Base-by-base conservation (phyloP, 2,329 filamentous ascomycete species). In the Talaromyces sp. region DNA sequence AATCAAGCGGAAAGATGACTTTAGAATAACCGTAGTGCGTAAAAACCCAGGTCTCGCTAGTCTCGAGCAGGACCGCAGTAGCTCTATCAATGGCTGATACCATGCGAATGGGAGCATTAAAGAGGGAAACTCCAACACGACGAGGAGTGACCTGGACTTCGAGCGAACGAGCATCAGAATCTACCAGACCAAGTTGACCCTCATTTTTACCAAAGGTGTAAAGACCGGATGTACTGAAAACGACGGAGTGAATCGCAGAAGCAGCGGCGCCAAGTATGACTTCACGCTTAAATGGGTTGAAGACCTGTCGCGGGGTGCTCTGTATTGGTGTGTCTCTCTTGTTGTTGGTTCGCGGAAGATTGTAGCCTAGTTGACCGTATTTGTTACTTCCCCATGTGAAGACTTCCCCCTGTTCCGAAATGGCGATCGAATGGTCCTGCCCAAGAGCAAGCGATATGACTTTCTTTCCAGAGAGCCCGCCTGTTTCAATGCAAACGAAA, bases 191-290 rank as follows among this genome's bases (percentile, higher is more conserved):
- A 56, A 99, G 85, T 75, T 99, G 95, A 1, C 95, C 95, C 70
- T 93, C 88, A 71, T 98, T 99, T 72, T 95, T 96, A 25, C 95
- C 95, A 84, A 96, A 99, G 2, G 92, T 96, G 74, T 91, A 99
- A 1, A 99, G 80, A 1, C 92, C 91, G 0, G 87, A 87, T 1
- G 86, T 84, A 0, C 92, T 97, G 72, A 95, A 90, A 0, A 92
- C 92, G 3, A 96, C 93, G 0, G 95, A 98, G 78, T 99, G 95
- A 45, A 96, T 88, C 0, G 91, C 84, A 1, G 95, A 98, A 7
- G 95, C 94, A 1, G 95, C 93, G 64, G 93, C 86, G 0, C 95
- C 95, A 25, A 91, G 77, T 17, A 98, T 86, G 1, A 81, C 75
- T 74, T 98, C 95, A 73, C 93, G 92, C 73, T 97, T 98, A 66